Evolutionary conservation across 495 filamentous ascomycete species (phyloP).

Genomic region (Staphylotrichum tortipilum): DNA sequence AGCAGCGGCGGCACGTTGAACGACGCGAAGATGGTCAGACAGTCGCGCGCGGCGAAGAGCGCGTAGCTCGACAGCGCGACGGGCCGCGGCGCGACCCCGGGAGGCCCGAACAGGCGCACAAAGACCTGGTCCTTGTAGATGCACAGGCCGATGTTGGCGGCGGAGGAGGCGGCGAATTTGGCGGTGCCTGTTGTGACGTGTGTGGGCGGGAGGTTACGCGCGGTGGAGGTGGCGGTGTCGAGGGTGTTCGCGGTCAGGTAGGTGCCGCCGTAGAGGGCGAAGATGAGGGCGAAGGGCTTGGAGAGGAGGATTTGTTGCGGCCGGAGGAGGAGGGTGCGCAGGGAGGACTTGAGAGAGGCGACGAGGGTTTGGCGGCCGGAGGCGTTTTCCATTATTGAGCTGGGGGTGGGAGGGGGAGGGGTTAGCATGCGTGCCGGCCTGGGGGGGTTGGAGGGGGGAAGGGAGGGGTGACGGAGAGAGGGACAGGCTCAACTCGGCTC

Average conservation of each 20-base stretch:
- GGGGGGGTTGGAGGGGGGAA: not conserved
- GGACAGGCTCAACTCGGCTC: constrained; percentile 21
- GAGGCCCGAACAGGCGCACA: constrained; percentile 68
- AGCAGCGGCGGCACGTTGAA: constrained; percentile 84
- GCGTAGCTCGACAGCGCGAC: constrained; percentile 57
- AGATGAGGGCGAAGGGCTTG: constrained; percentile 78
- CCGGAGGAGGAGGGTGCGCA: constrained; percentile 54
- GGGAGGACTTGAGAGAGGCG: constrained; percentile 54
- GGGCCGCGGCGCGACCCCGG: constrained; percentile 38
- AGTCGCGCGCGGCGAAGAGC: constrained; percentile 79
- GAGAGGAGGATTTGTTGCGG: constrained; percentile 67
- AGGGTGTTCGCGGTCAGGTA: constrained; percentile 85
- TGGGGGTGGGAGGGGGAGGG: constrained; percentile 24
- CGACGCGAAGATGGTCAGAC: constrained; percentile 83
- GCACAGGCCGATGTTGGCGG: constrained; percentile 84
- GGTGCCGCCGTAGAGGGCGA: constrained; percentile 80
- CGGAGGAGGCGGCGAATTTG: constrained; percentile 75
- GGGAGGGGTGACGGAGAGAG: not conserved
- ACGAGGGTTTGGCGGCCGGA: constrained; percentile 68
- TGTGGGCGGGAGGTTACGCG: constrained; percentile 45
- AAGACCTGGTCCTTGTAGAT: constrained; percentile 90
- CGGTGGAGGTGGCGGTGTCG: constrained; percentile 69
- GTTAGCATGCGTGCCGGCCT: not conserved
- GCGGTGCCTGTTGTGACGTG: constrained; percentile 59
- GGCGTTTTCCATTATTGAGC: constrained; percentile 92